A percentile compares a stretch with the other conserved stretches of the same genome.
These are phyloP conservation scores for Malassezia japonica DNA, from an alignment of 1,284 basidiomycete species.

Conservation along the genomic window DNA sequence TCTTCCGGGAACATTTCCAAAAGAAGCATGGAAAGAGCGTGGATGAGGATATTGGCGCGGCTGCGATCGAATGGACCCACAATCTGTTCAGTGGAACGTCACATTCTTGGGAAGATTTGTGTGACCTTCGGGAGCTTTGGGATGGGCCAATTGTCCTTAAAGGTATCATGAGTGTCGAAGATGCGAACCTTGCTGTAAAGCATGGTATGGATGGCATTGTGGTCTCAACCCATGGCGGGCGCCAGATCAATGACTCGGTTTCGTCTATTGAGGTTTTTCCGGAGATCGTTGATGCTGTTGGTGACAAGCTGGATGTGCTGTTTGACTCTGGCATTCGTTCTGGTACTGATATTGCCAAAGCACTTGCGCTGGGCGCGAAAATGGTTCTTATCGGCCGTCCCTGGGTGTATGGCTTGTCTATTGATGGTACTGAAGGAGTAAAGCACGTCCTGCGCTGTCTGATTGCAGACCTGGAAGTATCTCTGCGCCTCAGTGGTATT, in stretches of 20 bases:
- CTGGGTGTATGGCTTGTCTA: constrained; percentile 35
- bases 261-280: constrained; percentile 28
- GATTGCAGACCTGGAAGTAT: constrained; percentile 34
- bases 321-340: constrained; percentile 38
- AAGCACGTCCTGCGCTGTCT: constrained; percentile 28
- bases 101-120: constrained; percentile 36
- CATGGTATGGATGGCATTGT: constrained; percentile 39
- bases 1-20: constrained; percentile 28
- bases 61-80: constrained; percentile 25
- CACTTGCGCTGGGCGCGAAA: constrained; percentile 37
- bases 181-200: constrained; percentile 33
- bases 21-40: constrained; percentile 7
- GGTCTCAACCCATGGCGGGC: constrained; percentile 44
- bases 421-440: constrained; percentile 35
- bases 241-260: constrained; percentile 41
- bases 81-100: constrained; percentile 13
- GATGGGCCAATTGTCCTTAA: constrained; percentile 38
- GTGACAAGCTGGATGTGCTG: constrained; percentile 25
- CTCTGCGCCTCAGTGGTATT: neutral
- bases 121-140: constrained; percentile 30
- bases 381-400: constrained; percentile 39
- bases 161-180: constrained; percentile 31
- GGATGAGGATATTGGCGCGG: constrained; percentile 28
- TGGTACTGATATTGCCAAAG: constrained; percentile 40
- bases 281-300: constrained; percentile 23